These are phyloP conservation scores for Metarhizium rileyi DNA, from an alignment of 2,329 filamentous ascomycete genomes.

Conservation along the genomic window DNA sequence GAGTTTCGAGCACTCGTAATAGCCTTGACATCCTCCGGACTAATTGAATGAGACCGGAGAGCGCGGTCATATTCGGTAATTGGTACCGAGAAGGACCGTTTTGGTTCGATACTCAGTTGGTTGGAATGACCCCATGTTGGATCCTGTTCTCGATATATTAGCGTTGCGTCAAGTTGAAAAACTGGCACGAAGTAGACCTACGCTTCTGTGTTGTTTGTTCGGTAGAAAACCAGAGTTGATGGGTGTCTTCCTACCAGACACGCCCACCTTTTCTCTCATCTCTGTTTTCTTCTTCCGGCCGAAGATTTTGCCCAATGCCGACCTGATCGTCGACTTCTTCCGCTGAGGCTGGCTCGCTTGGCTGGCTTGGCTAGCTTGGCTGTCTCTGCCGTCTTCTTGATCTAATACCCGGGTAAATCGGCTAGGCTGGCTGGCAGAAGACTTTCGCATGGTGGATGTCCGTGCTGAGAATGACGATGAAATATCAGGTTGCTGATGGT, in stretches of 20 bases:
- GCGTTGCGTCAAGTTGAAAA: neutral
- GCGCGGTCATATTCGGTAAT: conserved; percentile 52
- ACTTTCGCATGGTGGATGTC: neutral
- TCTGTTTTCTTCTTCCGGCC: conserved; percentile 43
- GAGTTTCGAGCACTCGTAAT: conserved; percentile 47
- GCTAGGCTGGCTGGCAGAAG: neutral
- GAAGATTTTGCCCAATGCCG: conserved; percentile 48
- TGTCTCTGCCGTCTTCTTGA: conserved; percentile 7
- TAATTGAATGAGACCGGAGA: conserved; percentile 51
- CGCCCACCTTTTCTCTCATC: conserved; percentile 3
- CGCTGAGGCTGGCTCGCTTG: conserved; percentile 28
- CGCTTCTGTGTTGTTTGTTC: conserved; percentile 34
- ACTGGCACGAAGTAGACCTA: conserved; percentile 24
- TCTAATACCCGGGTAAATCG: conserved; percentile 10
- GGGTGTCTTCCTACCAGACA: neutral
- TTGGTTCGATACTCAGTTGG: conserved; percentile 29
- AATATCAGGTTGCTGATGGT: neutral
- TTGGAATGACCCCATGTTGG: conserved; percentile 29
- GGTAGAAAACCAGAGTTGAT: neutral
- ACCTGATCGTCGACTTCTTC: conserved; percentile 49
- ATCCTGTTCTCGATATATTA: conserved; percentile 9
- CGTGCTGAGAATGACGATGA: neutral
- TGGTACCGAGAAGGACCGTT: conserved; percentile 49
- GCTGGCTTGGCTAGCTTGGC: neutral
- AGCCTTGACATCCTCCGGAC: conserved; percentile 42